Base-by-base conservation (phyloP, 2,329 filamentous ascomycete species). In the Aspergillus neotritici region DNA sequence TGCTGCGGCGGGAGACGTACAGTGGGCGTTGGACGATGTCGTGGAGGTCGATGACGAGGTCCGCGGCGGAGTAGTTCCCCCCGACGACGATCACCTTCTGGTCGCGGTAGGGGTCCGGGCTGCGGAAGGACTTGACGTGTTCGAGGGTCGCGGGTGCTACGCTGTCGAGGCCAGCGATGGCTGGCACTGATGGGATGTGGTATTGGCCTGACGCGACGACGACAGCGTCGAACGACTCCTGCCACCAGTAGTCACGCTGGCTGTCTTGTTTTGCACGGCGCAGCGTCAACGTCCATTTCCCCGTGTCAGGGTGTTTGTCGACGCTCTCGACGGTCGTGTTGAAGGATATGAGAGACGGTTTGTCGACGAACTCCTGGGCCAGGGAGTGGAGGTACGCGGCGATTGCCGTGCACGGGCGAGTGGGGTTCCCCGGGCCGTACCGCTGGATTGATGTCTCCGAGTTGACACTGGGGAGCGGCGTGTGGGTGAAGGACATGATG, bases 131-230 rank as follows among this genome's bases (percentile, higher is more conserved):
- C 46, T 68, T 68, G 32, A 59, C 63, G 41, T 72, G 69, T 11
- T 62, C 50, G 13, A 71, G 61, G 1, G 37, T 48, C 1, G 55
- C 57, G 0, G 68, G 67, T 33, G 57, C 60, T 3, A 43, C 47
- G 34, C 51, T 40, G 12, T 43, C 32, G 0, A 73, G 44, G 0
- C 69, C 69, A 0, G 56, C 44, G 8, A 72, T 63, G 1, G 58
- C 47, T 0, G 69, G 69, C 4, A 72, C 53, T 34, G 56, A 62
- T 0, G 69, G 69, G 2, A 72, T 53, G 31, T 60, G 61, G 44
- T 69, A 72, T 44, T 72, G 68, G 0, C 70, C 70, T 0, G 56
- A 64, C 0, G 70, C 69, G 29, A 71, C 65, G 12, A 72, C 54
- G 1, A 72, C 41, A 0, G 68, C 69, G 48, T 73, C 68, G 15